Evolutionary conservation across 2,329 filamentous ascomycete species (phyloP).

Genomic region (Aspergillus cejpii): DNA sequence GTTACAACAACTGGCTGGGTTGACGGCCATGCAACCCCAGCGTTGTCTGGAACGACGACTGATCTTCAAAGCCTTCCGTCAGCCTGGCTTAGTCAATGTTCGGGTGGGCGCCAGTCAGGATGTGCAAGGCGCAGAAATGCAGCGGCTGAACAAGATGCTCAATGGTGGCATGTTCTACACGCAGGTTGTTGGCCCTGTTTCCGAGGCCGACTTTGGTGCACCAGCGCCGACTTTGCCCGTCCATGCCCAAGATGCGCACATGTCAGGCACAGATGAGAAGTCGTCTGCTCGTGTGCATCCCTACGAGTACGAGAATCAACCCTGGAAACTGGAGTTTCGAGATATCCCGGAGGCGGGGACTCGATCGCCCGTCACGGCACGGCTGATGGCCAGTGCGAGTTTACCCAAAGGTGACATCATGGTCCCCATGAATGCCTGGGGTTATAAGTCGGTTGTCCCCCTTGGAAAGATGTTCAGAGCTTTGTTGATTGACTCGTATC

Average conservation of each 20-base stretch:
- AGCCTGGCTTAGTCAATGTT: conserved; percentile 38
- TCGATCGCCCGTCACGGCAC: conserved; percentile 48
- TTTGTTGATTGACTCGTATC: conserved; percentile 7
- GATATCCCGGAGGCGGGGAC: conserved; percentile 49
- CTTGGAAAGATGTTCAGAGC: conserved; percentile 7
- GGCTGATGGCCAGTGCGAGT: conserved; percentile 46
- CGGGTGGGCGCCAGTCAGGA: conserved; percentile 42
- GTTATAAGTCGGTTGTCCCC: conserved; percentile 44
- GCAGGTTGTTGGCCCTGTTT: conserved; percentile 45
- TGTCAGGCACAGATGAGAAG: conserved; percentile 25
- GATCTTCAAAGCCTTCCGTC: conserved; percentile 52
- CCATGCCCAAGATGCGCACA: conserved; percentile 30
- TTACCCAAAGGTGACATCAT: conserved; percentile 47
- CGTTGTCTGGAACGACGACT: conserved; percentile 50
- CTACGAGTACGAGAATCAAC: conserved; percentile 34
- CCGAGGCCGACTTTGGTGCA: conserved; percentile 33
- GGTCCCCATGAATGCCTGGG: conserved; percentile 47
- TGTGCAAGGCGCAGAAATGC: conserved; percentile 39
- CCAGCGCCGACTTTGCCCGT: conserved; percentile 8
- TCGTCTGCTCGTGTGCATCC: conserved; percentile 1
- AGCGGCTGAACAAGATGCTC: conserved; percentile 43
- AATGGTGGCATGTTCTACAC: conserved; percentile 50
- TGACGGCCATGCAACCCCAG: conserved; percentile 56
- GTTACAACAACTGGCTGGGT: conserved; percentile 55
- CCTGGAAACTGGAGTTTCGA: conserved; percentile 44